phyloP scores from a whole-genome alignment of 2,329 filamentous ascomycete species.

The Biscogniauxia marginata region DNA sequence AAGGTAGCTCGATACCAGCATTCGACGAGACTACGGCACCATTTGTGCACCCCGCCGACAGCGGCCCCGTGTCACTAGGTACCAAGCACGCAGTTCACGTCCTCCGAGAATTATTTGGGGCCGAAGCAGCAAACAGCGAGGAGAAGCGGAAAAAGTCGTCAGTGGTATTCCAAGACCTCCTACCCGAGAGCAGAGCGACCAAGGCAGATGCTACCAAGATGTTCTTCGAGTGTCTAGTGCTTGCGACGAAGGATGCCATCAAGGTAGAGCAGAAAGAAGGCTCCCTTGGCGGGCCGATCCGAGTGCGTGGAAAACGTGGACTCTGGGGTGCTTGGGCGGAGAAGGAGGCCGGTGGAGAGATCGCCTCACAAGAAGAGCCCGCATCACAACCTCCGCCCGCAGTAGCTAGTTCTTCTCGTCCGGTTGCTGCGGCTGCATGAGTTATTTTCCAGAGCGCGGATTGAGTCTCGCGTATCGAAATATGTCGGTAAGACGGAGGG shows the following conservation, averaged over 20 bases:
- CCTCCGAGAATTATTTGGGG: constrained; percentile 82
- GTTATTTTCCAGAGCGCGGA: neutral
- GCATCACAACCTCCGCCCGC: constrained; percentile 34
- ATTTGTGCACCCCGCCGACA: constrained; percentile 76
- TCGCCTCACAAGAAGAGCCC: constrained; percentile 47
- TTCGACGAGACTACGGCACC: constrained; percentile 80
- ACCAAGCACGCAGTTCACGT: constrained; percentile 97
- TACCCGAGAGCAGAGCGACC: constrained; percentile 77
- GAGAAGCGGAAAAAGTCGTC: constrained; percentile 72
- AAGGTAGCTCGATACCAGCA: constrained; percentile 51
- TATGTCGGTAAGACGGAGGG: constrained; percentile 22
- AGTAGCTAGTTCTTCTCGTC: constrained; percentile 31
- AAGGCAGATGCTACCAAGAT: constrained; percentile 96
- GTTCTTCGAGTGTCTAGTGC: constrained; percentile 96
- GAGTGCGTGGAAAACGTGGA: constrained; percentile 87
- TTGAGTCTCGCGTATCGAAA: constrained; percentile 7
- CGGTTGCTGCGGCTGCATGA: constrained; percentile 32
- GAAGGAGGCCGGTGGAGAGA: constrained; percentile 63
- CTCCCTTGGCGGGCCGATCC: constrained; percentile 73
- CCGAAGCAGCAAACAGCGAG: constrained; percentile 65
- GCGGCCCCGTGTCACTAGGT: constrained; percentile 81
- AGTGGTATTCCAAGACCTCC: constrained; percentile 86
- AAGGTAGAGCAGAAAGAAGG: constrained; percentile 85
- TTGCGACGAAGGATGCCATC: constrained; percentile 96
- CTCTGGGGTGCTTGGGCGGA: constrained; percentile 98